These are phyloP conservation scores for Salix arbutifolia DNA, from an alignment of 345 rosid genomes.

Conservation along the genomic window DNA sequence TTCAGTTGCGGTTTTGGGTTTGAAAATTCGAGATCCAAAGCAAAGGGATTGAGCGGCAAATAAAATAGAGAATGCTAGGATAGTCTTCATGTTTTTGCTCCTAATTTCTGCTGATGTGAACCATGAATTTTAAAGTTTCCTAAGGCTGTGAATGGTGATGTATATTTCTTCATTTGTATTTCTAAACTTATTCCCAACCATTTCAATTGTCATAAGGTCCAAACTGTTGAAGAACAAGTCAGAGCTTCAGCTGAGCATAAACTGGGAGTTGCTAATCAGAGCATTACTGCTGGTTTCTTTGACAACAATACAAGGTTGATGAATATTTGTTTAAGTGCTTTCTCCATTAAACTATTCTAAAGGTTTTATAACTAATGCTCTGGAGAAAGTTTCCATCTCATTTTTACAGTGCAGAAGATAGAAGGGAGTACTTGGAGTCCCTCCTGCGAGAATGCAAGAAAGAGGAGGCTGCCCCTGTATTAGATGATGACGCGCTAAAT, in stretches of 20 bases:
- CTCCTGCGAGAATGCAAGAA: conserved; percentile 82
- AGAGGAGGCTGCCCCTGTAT: conserved; percentile 86
- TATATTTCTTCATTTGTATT: background rate
- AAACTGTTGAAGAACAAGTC: conserved; percentile 95
- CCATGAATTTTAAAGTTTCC: background rate
- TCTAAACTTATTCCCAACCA: background rate
- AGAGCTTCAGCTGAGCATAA: conserved; percentile 95
- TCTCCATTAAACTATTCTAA: background rate
- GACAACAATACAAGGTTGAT: conserved; percentile 86
- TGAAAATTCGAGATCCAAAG: background rate
- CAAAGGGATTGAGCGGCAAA: background rate
- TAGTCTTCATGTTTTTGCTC: background rate
- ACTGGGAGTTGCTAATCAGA: conserved; percentile 96
- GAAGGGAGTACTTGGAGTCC: conserved; percentile 85
- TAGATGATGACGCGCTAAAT: conserved; percentile 82
- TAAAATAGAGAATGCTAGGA: background rate
- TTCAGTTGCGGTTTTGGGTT: background rate
- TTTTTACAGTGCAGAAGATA: conserved; percentile 80
- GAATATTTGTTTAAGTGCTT: conserved; percentile 1
- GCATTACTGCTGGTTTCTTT: conserved; percentile 94
- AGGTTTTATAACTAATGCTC: conserved; percentile 5
- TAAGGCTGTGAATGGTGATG: background rate
- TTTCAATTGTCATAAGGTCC: conserved; percentile 43
- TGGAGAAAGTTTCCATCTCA: conserved; percentile 7
- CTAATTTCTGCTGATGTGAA: background rate